Percentiles rank a stretch among this genome's conserved stretches.
Evolutionary conservation across 345 rosid genomes (phyloP).

Genomic region (Hypericum androsaemum): DNA sequence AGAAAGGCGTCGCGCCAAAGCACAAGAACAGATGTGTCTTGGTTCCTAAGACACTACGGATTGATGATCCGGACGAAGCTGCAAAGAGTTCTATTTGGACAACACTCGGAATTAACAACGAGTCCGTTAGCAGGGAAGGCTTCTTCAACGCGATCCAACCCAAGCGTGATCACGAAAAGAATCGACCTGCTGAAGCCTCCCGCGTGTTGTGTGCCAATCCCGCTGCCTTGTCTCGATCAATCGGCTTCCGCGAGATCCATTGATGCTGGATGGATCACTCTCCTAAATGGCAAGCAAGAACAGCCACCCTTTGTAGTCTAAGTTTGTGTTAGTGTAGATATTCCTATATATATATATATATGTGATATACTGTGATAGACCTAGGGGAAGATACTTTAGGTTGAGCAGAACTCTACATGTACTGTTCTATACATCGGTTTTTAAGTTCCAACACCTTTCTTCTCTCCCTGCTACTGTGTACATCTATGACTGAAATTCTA

Average conservation of each 20-base stretch:
- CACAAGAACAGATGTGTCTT: neutral
- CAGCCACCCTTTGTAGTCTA: slow-evolving; percentile 5
- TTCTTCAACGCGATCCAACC: slow-evolving; percentile 51
- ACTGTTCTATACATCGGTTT: neutral
- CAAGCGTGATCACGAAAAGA: slow-evolving; percentile 33
- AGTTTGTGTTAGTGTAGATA: slow-evolving; percentile 26
- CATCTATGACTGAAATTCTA: neutral
- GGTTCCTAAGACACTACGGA: slow-evolving; percentile 1
- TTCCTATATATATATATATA: neutral
- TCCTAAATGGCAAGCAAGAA: neutral
- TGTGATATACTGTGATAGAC: slow-evolving; percentile 17
- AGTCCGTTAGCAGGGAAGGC: slow-evolving; percentile 34
- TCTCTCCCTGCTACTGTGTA: slow-evolving; percentile 5
- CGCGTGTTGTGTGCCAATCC: slow-evolving; percentile 55
- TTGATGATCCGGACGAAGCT: neutral
- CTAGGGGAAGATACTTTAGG: slow-evolving; percentile 10
- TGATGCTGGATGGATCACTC: slow-evolving; percentile 8
- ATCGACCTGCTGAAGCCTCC: slow-evolving; percentile 26
- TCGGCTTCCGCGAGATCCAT: slow-evolving; percentile 52
- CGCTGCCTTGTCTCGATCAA: slow-evolving; percentile 76
- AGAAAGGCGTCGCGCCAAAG: neutral
- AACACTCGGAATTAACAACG: slow-evolving; percentile 23
- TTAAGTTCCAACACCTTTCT: slow-evolving; percentile 2
- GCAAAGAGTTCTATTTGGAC: slow-evolving; percentile 4
- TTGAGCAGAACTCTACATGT: slow-evolving; percentile 4